These are phyloP conservation scores for Elsinoe necatrix DNA, from an alignment of 2,329 filamentous ascomycete species.

Conservation along the genomic window DNA sequence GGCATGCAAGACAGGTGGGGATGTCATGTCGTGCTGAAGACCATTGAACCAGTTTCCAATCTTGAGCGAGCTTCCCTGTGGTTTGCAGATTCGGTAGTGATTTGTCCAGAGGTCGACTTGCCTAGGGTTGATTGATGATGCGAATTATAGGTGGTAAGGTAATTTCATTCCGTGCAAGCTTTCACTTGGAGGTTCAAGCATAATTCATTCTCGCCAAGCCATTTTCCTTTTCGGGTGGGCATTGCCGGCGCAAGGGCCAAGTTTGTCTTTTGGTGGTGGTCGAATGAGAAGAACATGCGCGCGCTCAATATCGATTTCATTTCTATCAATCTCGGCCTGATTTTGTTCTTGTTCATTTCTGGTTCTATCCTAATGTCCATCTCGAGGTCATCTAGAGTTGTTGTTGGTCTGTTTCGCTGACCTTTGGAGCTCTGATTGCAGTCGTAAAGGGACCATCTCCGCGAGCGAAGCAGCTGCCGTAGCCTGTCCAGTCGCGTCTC, in stretches of 20 bases:
- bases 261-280: slow-evolving; percentile 4
- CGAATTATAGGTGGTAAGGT: not conserved
- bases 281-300: not conserved
- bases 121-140: not conserved
- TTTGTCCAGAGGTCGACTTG: too few species aligned
- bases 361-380: not conserved
- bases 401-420: slow-evolving; percentile 7
- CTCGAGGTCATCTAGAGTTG: not conserved
- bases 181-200: not conserved
- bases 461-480: slow-evolving; percentile 4
- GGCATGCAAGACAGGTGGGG: not conserved
- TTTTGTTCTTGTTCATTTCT: not conserved
- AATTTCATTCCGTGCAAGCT: too few species aligned
- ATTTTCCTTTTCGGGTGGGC: slow-evolving; percentile 1
- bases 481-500: slow-evolving; percentile 14
- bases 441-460: slow-evolving; percentile 1
- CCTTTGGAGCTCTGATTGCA: slow-evolving; percentile 6
- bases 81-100: too few species aligned
- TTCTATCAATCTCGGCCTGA: not conserved
- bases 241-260: slow-evolving; percentile 9
- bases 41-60: not conserved
- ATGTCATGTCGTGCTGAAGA: not conserved
- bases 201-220: not conserved
- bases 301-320: not conserved
- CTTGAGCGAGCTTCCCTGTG: not conserved